Conservation (phyloP, 805 yeast genomes). For the Yamadazyma laniorum region DNA sequence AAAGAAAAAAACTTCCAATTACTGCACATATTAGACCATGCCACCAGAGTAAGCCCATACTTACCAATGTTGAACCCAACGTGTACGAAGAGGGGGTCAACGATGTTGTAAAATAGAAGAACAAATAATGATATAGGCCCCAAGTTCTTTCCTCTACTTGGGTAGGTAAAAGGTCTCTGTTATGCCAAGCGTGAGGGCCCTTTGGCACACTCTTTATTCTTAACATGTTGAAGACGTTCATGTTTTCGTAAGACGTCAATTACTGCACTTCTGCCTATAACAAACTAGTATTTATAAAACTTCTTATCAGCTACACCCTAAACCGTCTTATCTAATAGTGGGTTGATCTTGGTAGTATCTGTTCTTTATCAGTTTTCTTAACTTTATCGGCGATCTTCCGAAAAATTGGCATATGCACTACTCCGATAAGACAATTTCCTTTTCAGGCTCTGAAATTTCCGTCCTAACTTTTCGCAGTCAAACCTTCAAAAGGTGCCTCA, state of each 20-base stretch:
- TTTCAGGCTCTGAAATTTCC: not conserved
- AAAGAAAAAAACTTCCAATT: constrained; percentile 8
- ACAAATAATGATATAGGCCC: constrained; percentile 7
- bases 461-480: not conserved
- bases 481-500: not conserved
- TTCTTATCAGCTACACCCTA: too few species aligned
- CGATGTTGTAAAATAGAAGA: constrained; percentile 11
- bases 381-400: not conserved
- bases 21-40: constrained; percentile 9
- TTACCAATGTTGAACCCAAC: constrained; percentile 5
- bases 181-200: constrained; percentile 7
- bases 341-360: too few species aligned
- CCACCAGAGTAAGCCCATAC: constrained; percentile 8
- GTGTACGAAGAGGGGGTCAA: constrained; percentile 8
- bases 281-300: too few species aligned
- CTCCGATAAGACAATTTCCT: too few species aligned
- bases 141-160: constrained; percentile 4
- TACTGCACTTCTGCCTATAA: too few species aligned
- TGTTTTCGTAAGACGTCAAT: too few species aligned
- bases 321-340: too few species aligned
- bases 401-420: too few species aligned
- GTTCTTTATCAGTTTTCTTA: too few species aligned
- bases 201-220: constrained; percentile 1
- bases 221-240: not conserved
- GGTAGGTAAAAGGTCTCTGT: constrained; percentile 10